Percentiles rank a stretch among this genome's conserved stretches.
phyloP scores from a whole-genome alignment of 352 stramenopile species.

The Phytophthora parvispora region DNA sequence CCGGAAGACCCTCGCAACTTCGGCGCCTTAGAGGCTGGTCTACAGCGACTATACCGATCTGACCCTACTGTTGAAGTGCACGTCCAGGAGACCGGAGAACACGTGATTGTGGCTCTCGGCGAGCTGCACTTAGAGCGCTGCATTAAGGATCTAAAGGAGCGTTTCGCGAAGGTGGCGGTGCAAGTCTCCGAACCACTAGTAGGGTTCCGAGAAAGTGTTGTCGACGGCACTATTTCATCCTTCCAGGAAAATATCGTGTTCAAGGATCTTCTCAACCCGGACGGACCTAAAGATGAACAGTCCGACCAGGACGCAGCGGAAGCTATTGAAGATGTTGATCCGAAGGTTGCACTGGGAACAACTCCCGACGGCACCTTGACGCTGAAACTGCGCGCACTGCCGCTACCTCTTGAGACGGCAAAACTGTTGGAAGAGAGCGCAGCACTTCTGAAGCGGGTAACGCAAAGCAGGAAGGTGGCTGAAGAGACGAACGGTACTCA shows the following conservation, averaged over 20 bases:
- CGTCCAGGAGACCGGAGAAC: constrained; percentile 90
- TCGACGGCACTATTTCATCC: constrained; percentile 63
- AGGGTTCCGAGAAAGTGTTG: constrained; percentile 91
- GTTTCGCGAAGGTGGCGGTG: constrained; percentile 89
- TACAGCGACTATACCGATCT: constrained; percentile 93
- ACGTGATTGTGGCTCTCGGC: constrained; percentile 92
- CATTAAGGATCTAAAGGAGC: constrained; percentile 92
- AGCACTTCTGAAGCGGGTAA: constrained; percentile 54
- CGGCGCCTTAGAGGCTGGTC: constrained; percentile 81
- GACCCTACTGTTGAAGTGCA: constrained; percentile 95
- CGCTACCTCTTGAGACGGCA: constrained; percentile 72
- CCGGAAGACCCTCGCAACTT: constrained; percentile 90
- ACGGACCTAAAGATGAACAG: constrained; percentile 17
- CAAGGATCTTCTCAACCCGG: constrained; percentile 62
- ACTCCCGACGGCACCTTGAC: constrained; percentile 78
- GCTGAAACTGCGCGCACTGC: constrained; percentile 81
- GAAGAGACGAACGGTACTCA: constrained; percentile 20
- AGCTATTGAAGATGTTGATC: constrained; percentile 16
- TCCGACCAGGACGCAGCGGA: constrained; percentile 7
- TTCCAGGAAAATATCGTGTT: constrained; percentile 81
- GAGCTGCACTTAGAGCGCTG: constrained; percentile 94
- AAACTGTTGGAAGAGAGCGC: constrained; percentile 83
- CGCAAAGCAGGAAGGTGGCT: constrained; percentile 39
- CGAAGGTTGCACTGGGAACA: constrained; percentile 58
- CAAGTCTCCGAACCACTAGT: constrained; percentile 90